Conservation (phyloP, 2,329 filamentous ascomycete genomes). For the Didymella keratinophila region DNA sequence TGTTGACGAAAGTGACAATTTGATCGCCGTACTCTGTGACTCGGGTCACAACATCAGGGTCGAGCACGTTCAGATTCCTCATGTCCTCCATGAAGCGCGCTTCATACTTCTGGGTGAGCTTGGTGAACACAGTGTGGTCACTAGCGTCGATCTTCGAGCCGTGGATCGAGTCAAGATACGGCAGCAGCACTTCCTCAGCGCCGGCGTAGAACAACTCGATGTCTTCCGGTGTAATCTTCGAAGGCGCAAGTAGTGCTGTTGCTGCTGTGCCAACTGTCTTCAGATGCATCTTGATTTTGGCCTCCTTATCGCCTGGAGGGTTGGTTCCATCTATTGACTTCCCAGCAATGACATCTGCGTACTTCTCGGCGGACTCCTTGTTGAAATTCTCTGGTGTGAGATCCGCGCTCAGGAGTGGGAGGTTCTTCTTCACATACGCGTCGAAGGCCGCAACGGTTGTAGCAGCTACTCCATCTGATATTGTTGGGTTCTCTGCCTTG, state of each 20-base stretch:
- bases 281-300: slow-evolving; percentile 90
- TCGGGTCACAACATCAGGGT: slow-evolving; percentile 81
- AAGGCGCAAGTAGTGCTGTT: slow-evolving; percentile 54
- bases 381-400: slow-evolving; percentile 58
- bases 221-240: slow-evolving; percentile 40
- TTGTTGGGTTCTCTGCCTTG: slow-evolving; percentile 59
- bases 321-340: slow-evolving; percentile 62
- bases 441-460: slow-evolving; percentile 61
- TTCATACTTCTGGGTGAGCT: slow-evolving; percentile 86
- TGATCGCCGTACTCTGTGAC: slow-evolving; percentile 93
- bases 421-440: slow-evolving; percentile 73
- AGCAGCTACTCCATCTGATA: slow-evolving; percentile 57
- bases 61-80: slow-evolving; percentile 81
- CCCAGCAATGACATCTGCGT: slow-evolving; percentile 63
- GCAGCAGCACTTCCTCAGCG: slow-evolving; percentile 74
- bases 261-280: slow-evolving; percentile 66
- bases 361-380: slow-evolving; percentile 58
- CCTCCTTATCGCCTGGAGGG: slow-evolving; percentile 75
- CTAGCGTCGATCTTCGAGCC: slow-evolving; percentile 65
- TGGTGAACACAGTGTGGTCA: slow-evolving; percentile 81
- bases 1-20: slow-evolving; percentile 84
- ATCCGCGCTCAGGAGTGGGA: slow-evolving; percentile 59
- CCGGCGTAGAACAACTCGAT: slow-evolving; percentile 63
- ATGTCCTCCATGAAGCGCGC: slow-evolving; percentile 89
- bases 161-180: slow-evolving; percentile 76